Conservation (phyloP, 768 basidiomycete genomes). For the Pleurotus platypus region DNA sequence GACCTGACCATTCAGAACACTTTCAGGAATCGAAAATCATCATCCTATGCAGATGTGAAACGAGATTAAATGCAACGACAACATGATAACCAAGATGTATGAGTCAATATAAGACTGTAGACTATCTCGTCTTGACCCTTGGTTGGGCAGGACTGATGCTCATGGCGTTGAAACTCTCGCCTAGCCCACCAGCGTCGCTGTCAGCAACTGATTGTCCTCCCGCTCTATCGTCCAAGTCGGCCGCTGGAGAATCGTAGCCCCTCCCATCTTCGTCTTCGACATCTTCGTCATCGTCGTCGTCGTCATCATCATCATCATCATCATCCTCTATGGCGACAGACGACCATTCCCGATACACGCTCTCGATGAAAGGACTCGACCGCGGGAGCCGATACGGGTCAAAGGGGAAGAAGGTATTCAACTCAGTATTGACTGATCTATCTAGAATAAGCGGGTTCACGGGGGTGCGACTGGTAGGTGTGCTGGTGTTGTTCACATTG, state of each 20-base stretch:
- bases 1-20: too few relatives aligned
- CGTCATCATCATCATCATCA: constrained; percentile 63
- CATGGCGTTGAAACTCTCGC: constrained; percentile 73
- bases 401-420: constrained; percentile 97
- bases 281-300: constrained; percentile 38
- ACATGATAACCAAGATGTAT: too few relatives aligned
- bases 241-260: constrained; percentile 9
- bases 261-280: constrained; percentile 20
- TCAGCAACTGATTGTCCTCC: constrained; percentile 18
- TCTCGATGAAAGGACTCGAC: constrained; percentile 73
- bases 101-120: too few relatives aligned
- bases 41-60: too few relatives aligned
- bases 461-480: constrained; percentile 8
- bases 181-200: constrained; percentile 50
- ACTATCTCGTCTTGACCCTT: too few relatives aligned
- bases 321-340: constrained; percentile 76
- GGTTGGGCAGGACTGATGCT: constrained; percentile 66
- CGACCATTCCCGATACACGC: constrained; percentile 88
- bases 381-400: constrained; percentile 92
- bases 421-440: constrained; percentile 52
- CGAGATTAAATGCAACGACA: too few relatives aligned
- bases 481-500: constrained; percentile 16
- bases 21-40: too few relatives aligned
- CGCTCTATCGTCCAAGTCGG: too few relatives aligned
- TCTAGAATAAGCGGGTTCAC: constrained; percentile 25